These are phyloP conservation scores for Lecanicillium sp. DNA, from an alignment of 2,329 filamentous ascomycete species.

Conservation along the genomic window DNA sequence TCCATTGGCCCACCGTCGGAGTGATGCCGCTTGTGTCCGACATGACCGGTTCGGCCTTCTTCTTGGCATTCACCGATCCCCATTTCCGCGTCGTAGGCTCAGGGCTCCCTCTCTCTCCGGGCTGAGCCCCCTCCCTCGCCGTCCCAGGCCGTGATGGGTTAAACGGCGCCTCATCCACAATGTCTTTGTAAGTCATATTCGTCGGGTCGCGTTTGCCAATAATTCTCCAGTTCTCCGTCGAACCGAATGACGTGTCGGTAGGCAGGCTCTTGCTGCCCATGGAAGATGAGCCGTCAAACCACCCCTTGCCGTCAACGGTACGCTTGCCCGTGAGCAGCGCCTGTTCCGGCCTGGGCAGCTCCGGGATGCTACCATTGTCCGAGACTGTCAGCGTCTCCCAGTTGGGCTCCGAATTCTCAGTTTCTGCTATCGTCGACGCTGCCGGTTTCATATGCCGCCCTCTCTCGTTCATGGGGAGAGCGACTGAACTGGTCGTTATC, in stretches of 20 bases:
- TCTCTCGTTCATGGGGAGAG: conserved; percentile 16
- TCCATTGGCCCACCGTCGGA: conserved; percentile 4
- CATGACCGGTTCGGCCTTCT: conserved; percentile 3
- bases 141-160: conserved; percentile 28
- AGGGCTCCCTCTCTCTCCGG: conserved; percentile 14
- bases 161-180: conserved; percentile 26
- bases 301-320: conserved; percentile 15
- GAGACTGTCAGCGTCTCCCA: conserved; percentile 13
- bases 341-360: conserved; percentile 17
- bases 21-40: conserved; percentile 2
- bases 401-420: conserved; percentile 9
- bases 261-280: conserved; percentile 15
- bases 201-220: conserved; percentile 18
- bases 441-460: conserved; percentile 3
- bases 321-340: conserved; percentile 14
- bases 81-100: conserved; percentile 18
- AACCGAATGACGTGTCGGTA: conserved; percentile 25
- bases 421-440: conserved; percentile 9
- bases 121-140: conserved; percentile 14
- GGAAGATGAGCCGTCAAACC: conserved; percentile 17
- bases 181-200: conserved; percentile 24
- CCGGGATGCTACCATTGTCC: conserved; percentile 17
- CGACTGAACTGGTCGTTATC: conserved; percentile 25
- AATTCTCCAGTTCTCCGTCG: conserved; percentile 28
- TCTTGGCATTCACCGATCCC: conserved; percentile 11